Conservation (phyloP, 768 basidiomycete genomes). For the Udeniomyces megalosporus region DNA sequence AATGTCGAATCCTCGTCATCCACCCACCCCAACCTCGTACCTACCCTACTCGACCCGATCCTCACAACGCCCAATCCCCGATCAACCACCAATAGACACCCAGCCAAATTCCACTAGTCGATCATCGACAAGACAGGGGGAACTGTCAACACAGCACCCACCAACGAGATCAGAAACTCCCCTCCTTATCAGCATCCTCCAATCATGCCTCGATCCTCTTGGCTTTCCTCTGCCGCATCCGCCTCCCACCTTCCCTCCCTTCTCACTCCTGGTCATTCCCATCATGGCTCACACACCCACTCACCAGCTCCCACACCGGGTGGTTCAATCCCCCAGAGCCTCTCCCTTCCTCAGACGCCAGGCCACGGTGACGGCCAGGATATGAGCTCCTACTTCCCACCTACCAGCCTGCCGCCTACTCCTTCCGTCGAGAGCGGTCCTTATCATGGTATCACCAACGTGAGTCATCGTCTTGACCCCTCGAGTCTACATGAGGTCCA, state of each 20-base stretch:
- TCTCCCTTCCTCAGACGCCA: slow-evolving; percentile 6
- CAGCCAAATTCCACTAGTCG: no score
- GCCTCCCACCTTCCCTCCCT: slow-evolving; percentile 11
- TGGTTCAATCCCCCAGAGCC: background rate
- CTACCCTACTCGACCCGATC: no score
- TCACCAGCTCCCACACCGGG: background rate
- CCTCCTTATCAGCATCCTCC: background rate
- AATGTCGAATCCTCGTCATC: no score
- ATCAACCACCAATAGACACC: no score
- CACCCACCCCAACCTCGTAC: no score
- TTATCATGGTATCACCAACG: background rate
- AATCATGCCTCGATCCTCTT: slow-evolving; percentile 6
- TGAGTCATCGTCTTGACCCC: no score
- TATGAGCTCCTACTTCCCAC: background rate
- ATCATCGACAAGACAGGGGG: no score
- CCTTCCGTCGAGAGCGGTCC: background rate
- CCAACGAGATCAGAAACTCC: background rate
- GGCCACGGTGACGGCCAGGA: background rate
- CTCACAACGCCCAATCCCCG: no score
- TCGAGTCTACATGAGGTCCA: no score
- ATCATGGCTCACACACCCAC: background rate
- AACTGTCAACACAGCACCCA: no score
- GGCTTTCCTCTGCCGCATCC: slow-evolving; percentile 5
- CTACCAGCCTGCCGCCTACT: background rate
- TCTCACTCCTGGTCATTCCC: background rate